These are phyloP conservation scores for Falciphora oryzae DNA, from an alignment of 2,329 filamentous ascomycete genomes.

Conservation along the genomic window DNA sequence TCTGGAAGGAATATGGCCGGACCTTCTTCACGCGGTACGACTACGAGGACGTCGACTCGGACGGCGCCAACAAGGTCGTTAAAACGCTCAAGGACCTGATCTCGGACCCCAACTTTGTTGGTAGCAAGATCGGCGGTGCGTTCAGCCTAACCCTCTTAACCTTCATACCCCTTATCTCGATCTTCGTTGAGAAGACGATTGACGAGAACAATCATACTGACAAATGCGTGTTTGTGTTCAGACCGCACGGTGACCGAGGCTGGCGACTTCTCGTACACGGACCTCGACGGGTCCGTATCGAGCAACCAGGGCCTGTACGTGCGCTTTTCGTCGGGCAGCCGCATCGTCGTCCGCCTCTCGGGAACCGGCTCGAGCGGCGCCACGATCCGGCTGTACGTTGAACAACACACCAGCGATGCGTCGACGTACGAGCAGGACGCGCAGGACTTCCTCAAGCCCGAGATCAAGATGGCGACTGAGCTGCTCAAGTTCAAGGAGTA, in stretches of 20 bases:
- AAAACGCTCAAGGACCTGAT: constrained; percentile 75
- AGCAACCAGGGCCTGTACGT: constrained; percentile 95
- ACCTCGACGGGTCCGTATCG: constrained; percentile 93
- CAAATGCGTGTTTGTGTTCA: constrained; percentile 20
- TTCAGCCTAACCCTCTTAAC: constrained; percentile 10
- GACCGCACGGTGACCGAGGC: constrained; percentile 79
- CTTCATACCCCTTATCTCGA: not conserved
- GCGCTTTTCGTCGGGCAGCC: constrained; percentile 89
- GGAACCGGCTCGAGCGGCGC: constrained; percentile 93
- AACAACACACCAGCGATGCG: constrained; percentile 84
- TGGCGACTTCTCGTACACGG: constrained; percentile 96
- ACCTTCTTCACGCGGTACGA: constrained; percentile 99
- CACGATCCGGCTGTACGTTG: constrained; percentile 94
- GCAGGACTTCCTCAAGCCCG: constrained; percentile 88
- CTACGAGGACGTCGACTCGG: constrained; percentile 90
- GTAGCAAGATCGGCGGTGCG: constrained; percentile 69
- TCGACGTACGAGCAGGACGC: constrained; percentile 75
- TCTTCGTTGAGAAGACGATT: not conserved
- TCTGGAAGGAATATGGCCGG: constrained; percentile 93
- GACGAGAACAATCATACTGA: constrained; percentile 7
- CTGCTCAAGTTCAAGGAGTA: constrained; percentile 92
- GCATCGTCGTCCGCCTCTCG: constrained; percentile 90
- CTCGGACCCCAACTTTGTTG: constrained; percentile 67
- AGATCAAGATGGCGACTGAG: constrained; percentile 77
- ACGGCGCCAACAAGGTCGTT: constrained; percentile 86